Evolutionary conservation across 495 filamentous ascomycete genomes (phyloP), one percentile per base, ranked within the genome.

Genomic region (Tuber calosporum): DNA sequence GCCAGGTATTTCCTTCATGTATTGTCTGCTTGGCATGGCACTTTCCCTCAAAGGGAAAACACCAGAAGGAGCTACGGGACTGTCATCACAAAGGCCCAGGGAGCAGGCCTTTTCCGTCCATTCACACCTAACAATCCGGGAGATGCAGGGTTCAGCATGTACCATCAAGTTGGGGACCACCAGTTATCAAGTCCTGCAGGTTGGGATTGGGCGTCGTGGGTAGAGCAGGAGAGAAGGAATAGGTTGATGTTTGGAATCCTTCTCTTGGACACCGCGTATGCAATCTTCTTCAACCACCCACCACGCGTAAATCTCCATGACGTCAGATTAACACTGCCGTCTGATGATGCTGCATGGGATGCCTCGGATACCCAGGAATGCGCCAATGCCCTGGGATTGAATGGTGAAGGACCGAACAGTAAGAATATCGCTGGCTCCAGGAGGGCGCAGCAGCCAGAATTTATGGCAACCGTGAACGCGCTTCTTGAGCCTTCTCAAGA

Each of bases 321-420:
- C 72, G 83, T 90, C 48, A 82, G 84, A 26, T 81, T 92, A 37
- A 88, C 88, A 5, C 79, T 91, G 19, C 89, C 90, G 5, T 84
- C 87, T 2, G 89, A 92, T 74, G 89, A 92, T 79, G 88, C 87
- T 42, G 85, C 87, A 19, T 92, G 88, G 88, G 89, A 90, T 20
- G 88, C 89, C 9, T 81, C 76, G 17, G 84, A 84, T 30, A 70
- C 82, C 4, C 73, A 82, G 19, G 87, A 88, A 34, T 91, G 89
- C 78, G 87, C 88, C n/a, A 83, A 85, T 72, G 86, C 87, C 2
- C 82, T 92, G 30, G 87, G 87, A 8, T 77, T 90, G 15, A 82
- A 86, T 66, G 88, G 88, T 15, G 79, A 83, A 8, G 73, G 75
- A 5, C 84, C 81, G 69, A 74, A 74, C 2, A 42, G 40, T 1